Conservation (phyloP, 768 basidiomycete genomes). For the Imleria badia region DNA sequence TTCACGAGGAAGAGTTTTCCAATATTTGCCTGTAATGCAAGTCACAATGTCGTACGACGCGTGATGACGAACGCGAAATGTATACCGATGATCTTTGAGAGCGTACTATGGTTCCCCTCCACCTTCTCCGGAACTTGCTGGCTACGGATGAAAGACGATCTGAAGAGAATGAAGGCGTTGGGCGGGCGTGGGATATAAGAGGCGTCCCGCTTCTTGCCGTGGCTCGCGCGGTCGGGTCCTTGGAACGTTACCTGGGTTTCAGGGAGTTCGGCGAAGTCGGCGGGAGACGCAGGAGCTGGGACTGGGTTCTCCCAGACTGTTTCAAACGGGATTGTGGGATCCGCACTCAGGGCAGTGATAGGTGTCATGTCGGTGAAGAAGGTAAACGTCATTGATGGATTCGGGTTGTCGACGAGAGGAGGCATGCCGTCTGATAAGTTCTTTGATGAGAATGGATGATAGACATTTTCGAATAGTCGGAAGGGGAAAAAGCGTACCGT, state of each 20-base stretch:
- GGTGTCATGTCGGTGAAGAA: slow-evolving; percentile 62
- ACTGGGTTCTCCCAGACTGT: slow-evolving; percentile 30
- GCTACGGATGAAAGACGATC: slow-evolving; percentile 73
- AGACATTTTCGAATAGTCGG: neutral
- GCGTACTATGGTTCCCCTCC: slow-evolving; percentile 75
- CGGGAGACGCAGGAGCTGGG: slow-evolving; percentile 19
- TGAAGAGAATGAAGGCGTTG: slow-evolving; percentile 85
- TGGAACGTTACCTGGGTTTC: slow-evolving; percentile 25
- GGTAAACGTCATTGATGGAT: slow-evolving; percentile 56
- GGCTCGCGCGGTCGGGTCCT: slow-evolving; percentile 42
- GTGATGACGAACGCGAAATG: neutral
- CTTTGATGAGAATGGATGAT: slow-evolving; percentile 8
- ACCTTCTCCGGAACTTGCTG: slow-evolving; percentile 74
- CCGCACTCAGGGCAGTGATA: slow-evolving; percentile 43
- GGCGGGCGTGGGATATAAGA: slow-evolving; percentile 81
- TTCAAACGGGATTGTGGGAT: slow-evolving; percentile 36
- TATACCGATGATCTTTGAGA: slow-evolving; percentile 79
- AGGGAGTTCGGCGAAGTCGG: slow-evolving; percentile 13
- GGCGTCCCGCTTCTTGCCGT: slow-evolving; percentile 65
- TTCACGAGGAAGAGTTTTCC: slow-evolving; percentile 66
- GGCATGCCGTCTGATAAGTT: slow-evolving; percentile 45
- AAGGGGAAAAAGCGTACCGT: slow-evolving; percentile 27
- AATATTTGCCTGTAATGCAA: slow-evolving; percentile 55
- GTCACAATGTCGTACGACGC: neutral
- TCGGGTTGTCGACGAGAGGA: slow-evolving; percentile 53